These are phyloP conservation scores for Cornus controversa DNA, from an alignment of 148 eudicot species.

Conservation along the genomic window DNA sequence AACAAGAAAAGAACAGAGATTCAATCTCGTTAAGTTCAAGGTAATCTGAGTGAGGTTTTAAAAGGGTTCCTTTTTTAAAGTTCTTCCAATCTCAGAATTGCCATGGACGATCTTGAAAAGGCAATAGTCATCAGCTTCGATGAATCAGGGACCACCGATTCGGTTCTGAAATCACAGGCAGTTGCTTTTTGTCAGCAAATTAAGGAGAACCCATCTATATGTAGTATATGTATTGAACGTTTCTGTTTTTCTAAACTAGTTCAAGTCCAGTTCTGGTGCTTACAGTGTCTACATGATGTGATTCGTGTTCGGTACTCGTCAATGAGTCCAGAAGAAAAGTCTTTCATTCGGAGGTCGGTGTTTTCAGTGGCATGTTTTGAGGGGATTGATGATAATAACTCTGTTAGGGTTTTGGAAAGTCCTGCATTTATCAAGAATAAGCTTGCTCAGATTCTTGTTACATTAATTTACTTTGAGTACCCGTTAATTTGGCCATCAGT, in stretches of 20 bases:
- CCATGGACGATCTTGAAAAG: slow-evolving; percentile 89
- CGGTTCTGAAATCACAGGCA: slow-evolving; percentile 69
- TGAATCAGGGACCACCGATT: slow-evolving; percentile 66
- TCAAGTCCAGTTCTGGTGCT: slow-evolving; percentile 94
- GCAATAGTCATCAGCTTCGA: slow-evolving; percentile 86
- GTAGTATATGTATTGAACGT: slow-evolving; percentile 66
- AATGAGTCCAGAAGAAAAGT: slow-evolving; percentile 67
- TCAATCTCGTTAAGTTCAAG: too few relatives aligned
- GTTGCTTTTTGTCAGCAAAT: slow-evolving; percentile 65
- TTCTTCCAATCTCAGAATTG: neutral
- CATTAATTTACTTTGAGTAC: slow-evolving; percentile 77
- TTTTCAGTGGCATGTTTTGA: slow-evolving; percentile 74
- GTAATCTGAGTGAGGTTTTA: neutral
- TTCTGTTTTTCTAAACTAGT: slow-evolving; percentile 48
- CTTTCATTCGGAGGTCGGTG: slow-evolving; percentile 67
- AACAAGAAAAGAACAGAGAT: too few relatives aligned
- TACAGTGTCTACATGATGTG: slow-evolving; percentile 77
- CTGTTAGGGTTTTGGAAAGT: slow-evolving; percentile 73
- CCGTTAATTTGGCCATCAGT: slow-evolving; percentile 73
- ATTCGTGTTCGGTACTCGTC: slow-evolving; percentile 53
- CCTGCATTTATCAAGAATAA: slow-evolving; percentile 83
- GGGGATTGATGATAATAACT: slow-evolving; percentile 38
- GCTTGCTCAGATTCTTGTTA: slow-evolving; percentile 89
- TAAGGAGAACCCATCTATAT: slow-evolving; percentile 62
- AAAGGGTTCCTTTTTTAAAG: slow-evolving; percentile 17